These are phyloP conservation scores for Fonsecaea erecta DNA, from an alignment of 2,329 filamentous ascomycete species.

Conservation along the genomic window DNA sequence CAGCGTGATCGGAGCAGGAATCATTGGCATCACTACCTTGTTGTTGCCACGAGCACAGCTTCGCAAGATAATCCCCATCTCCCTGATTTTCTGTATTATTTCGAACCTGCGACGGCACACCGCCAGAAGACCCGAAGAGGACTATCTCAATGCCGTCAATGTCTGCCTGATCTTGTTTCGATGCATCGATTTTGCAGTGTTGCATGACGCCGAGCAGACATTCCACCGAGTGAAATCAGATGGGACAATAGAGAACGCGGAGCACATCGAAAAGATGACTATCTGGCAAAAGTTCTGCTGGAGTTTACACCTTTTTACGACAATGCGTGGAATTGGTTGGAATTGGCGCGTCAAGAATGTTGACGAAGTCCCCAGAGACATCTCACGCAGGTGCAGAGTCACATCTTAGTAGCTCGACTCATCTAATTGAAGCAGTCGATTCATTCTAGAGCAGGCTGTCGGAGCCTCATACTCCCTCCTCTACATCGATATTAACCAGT, in stretches of 20 bases:
- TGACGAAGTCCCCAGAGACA: conserved; percentile 17
- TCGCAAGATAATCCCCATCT: conserved; percentile 19
- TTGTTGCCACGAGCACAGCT: conserved; percentile 22
- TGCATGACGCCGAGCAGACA: conserved; percentile 20
- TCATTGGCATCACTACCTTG: conserved; percentile 19
- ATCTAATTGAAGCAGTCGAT: conserved; percentile 21
- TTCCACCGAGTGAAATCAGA: conserved; percentile 25
- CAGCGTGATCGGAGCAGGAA: conserved; percentile 12
- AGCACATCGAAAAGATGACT: conserved; percentile 25
- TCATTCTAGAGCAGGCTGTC: conserved; percentile 19
- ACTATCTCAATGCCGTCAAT: conserved; percentile 30
- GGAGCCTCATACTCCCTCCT: conserved; percentile 22
- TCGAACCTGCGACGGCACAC: conserved; percentile 25
- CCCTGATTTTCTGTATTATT: conserved; percentile 20
- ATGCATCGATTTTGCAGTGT: conserved; percentile 23
- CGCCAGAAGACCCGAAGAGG: conserved; percentile 18
- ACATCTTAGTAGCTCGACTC: neutral
- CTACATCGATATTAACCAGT: conserved; percentile 26
- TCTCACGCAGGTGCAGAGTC: conserved; percentile 17
- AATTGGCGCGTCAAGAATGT: conserved; percentile 55
- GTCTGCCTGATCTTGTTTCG: conserved; percentile 20
- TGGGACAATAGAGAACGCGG: conserved; percentile 14
- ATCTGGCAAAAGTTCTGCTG: conserved; percentile 53
- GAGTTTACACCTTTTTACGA: conserved; percentile 60
- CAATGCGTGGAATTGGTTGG: conserved; percentile 65